Base-by-base conservation (phyloP, 345 rosid genomes). In the Salix viminalis region DNA sequence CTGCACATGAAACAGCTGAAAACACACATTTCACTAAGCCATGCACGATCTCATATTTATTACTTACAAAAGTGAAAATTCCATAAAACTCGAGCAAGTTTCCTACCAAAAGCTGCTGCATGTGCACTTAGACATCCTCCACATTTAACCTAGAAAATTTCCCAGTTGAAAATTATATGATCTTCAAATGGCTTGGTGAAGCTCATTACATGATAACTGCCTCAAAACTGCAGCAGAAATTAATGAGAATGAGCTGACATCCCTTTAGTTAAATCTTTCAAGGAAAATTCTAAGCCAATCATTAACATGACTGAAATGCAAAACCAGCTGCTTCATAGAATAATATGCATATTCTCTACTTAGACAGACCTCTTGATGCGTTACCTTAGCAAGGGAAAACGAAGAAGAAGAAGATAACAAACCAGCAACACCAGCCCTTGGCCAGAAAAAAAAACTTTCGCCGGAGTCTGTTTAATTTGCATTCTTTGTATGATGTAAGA, bases 61-160 rank as follows among this genome's bases (percentile, higher is more conserved):
- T 39, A 44, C 46, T 71, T 54, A 76, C 7, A 72, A 75, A 72
- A 72, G 24, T 41, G 15, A 5, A 71, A 46, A 24, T 16, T 5
- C 70, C 26, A 58, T 13, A 73, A 46, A 69, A 76, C 30, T 36
- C 46, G 66, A 26, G 80, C 46, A 67, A 34, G 36, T 64, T 61
- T 32, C 48, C 83, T 84, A 87, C 98, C 97, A 82, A 90, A 92
- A 71, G 94, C 94, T 72, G 94, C 91, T 78, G 99, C 83, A 76
- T 95, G 96, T 19, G 97, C 97, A 67, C 97, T 95, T 88, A 91
- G 99, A 85, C 96, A 90, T 75, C 97, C 98, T 76, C 98, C 98
- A 79, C 98, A 95, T 16, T 97, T 91, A 83, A 93, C 96, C 99
- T 93, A 86, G 76, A 87, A 73, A 86, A 86, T 78, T 74, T 72